Evolutionary conservation across 2,329 filamentous ascomycete genomes (phyloP), one percentile per base, ranked within the genome.

Genomic region (Monilinia laxa): DNA sequence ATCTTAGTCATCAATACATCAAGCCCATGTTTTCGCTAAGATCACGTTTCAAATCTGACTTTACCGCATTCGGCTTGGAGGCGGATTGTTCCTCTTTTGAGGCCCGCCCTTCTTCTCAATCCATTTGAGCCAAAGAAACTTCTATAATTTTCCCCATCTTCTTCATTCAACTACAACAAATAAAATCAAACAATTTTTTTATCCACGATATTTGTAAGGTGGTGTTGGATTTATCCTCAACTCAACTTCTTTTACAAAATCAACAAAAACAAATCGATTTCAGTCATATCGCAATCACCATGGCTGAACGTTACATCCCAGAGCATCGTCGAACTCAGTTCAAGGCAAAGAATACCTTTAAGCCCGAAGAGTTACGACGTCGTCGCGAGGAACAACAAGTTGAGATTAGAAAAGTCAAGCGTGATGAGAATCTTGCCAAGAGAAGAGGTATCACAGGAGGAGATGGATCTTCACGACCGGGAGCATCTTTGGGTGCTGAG

Each of bases 271-370:
- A 52, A 66, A 62, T 59, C 52, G 53, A 49, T 62, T 23, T 45
- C 55, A 68, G 49, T 65, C 64, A 60, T 28, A 69, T 69, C 72
- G 68, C 73, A 76, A 75, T 49, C 45, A 49, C 54, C 64, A 99
- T 99, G 95, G 91, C 95, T 80, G 95, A 99, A 81, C 92, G 95
- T 77, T 99, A 97, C 84, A 99, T 99, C 78, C 95, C 95, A 80
- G 95, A 99, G 84, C 95, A 99, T 85, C 93, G 95, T 80, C 93
- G 95, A 79, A 97, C 92, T 73, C 93, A 97, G 84, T 99, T 97
- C 89, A 99, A 99, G 90, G 95, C 95, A 66, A 97, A 97, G 87
- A 94, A 92, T 82, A 92, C 92, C 77, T 98, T 99, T 86, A 97
- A 97, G 88, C 94, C 94, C 76, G 95, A 99, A 80, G 95, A 99